These are phyloP conservation scores for Lodderomyces oxycetoniae DNA, from an alignment of 1,139 yeast species.

Conservation along the genomic window DNA sequence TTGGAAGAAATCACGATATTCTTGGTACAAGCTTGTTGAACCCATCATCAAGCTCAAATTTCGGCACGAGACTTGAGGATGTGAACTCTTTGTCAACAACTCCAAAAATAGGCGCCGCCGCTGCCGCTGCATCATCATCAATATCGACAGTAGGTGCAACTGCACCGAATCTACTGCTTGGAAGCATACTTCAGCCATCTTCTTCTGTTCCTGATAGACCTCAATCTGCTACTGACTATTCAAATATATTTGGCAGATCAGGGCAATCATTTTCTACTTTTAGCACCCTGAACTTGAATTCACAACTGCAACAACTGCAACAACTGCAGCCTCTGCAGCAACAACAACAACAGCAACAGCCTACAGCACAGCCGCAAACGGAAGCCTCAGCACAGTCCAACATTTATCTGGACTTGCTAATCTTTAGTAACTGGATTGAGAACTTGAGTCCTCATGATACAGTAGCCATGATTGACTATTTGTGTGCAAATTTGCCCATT, in stretches of 20 bases:
- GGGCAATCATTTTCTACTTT: conserved; percentile 6
- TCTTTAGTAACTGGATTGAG: conserved; percentile 58
- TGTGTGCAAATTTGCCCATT: conserved; percentile 45
- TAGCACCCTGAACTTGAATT: neutral
- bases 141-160: conserved; percentile 1
- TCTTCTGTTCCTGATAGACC: conserved; percentile 37
- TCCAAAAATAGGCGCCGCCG: conserved; percentile 14
- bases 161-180: conserved; percentile 9
- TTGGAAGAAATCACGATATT: no score
- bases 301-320: conserved; percentile 13
- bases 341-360: conserved; percentile 14
- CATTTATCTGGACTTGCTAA: conserved; percentile 44
- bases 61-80: conserved; percentile 18
- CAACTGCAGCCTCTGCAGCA: conserved; percentile 15
- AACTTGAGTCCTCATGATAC: conserved; percentile 54
- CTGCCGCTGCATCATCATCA: no score
- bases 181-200: conserved; percentile 14
- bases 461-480: conserved; percentile 55
- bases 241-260: conserved; percentile 22
- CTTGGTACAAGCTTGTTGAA: conserved; percentile 9
- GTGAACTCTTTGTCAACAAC: conserved; percentile 20
- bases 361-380: conserved; percentile 7
- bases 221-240: conserved; percentile 42
- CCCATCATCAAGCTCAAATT: conserved; percentile 11
- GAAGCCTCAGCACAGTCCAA: conserved; percentile 14